Conservation (phyloP, 768 basidiomycete genomes). For the Lactifluus rugatus region DNA sequence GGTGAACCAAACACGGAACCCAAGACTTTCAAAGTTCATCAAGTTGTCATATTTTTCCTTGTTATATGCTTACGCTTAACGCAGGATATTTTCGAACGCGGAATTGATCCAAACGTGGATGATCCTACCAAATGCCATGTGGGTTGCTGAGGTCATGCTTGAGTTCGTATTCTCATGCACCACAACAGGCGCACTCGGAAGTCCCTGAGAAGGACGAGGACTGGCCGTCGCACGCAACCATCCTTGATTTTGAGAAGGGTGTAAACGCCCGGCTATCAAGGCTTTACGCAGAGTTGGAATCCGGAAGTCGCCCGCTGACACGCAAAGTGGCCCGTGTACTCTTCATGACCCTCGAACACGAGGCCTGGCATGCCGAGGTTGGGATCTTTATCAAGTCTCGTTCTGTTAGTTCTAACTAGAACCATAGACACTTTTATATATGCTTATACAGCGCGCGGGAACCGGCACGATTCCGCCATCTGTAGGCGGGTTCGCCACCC, state of each 20-base stretch:
- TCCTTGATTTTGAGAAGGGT: slow-evolving; percentile 68
- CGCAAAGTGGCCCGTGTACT: slow-evolving; percentile 69
- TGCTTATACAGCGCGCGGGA: slow-evolving; percentile 79
- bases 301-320: slow-evolving; percentile 40
- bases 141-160: slow-evolving; percentile 23
- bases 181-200: slow-evolving; percentile 67
- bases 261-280: slow-evolving; percentile 63
- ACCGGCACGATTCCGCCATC: slow-evolving; percentile 70
- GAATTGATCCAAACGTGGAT: slow-evolving; percentile 92
- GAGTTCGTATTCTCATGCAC: not conserved
- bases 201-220: slow-evolving; percentile 74
- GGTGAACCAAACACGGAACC: slow-evolving; percentile 79
- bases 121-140: slow-evolving; percentile 84
- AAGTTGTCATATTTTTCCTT: not conserved
- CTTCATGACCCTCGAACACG: slow-evolving; percentile 89
- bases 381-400: not conserved
- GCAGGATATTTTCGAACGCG: slow-evolving; percentile 79
- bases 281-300: slow-evolving; percentile 64
- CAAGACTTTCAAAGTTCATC: slow-evolving; percentile 57
- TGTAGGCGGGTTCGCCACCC: slow-evolving; percentile 60
- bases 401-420: not conserved
- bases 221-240: slow-evolving; percentile 69
- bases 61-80: not conserved
- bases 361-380: slow-evolving; percentile 78
- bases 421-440: slow-evolving; percentile 75